Conservation (phyloP, 192 early-diverging fungal species). For the Gryganskiella cystojenkinii region DNA sequence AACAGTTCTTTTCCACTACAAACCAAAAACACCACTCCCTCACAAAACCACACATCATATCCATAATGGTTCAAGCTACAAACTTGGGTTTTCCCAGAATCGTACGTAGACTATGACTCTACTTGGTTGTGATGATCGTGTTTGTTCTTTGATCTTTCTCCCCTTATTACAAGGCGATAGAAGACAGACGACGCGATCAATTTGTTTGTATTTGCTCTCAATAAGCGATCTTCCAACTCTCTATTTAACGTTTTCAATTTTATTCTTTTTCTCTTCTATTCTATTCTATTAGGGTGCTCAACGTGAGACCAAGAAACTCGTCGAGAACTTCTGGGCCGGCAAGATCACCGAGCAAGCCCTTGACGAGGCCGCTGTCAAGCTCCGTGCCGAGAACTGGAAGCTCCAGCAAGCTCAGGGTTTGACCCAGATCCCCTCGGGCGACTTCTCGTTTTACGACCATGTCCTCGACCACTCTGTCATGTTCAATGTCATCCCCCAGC, state of each 20-base stretch:
- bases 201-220: no score
- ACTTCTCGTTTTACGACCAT: slow-evolving; percentile 97
- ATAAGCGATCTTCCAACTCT: background rate
- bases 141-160: no score
- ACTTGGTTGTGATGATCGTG: background rate
- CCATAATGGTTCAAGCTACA: slow-evolving; percentile 51
- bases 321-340: slow-evolving; percentile 94
- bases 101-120: slow-evolving; percentile 26
- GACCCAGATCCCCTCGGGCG: slow-evolving; percentile 89
- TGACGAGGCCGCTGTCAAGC: slow-evolving; percentile 64
- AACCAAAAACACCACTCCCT: background rate
- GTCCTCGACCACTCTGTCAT: slow-evolving; percentile 78
- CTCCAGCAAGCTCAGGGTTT: slow-evolving; percentile 74
- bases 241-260: background rate
- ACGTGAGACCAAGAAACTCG: slow-evolving; percentile 95
- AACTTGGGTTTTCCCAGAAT: slow-evolving; percentile 56
- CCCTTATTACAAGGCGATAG: no score
- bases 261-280: slow-evolving; percentile 7
- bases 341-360: slow-evolving; percentile 83
- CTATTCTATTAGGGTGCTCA: slow-evolving; percentile 73
- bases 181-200: no score
- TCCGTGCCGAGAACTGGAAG: slow-evolving; percentile 81
- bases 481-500: slow-evolving; percentile 71
- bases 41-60: slow-evolving; percentile 11
- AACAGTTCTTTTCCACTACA: slow-evolving; percentile 46